Evolutionary conservation across 768 basidiomycete genomes (phyloP).

Genomic region (Trametes cinnabarina): DNA sequence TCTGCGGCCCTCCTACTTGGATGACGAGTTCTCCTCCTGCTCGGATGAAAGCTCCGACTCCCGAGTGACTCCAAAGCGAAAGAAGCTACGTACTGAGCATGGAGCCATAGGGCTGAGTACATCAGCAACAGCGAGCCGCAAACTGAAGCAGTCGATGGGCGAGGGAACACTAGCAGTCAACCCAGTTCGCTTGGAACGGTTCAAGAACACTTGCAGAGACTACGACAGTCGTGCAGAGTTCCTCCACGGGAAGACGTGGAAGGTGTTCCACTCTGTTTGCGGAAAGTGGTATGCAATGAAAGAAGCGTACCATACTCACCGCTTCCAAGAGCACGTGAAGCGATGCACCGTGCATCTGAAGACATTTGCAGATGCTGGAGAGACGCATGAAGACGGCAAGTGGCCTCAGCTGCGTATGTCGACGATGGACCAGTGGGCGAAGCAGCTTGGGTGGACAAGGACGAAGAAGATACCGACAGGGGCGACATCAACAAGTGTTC

Average conservation of each 20-base stretch:
- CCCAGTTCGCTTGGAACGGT: neutral
- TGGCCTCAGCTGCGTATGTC: too few relatives aligned
- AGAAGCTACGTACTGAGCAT: neutral
- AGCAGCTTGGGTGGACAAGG: too few relatives aligned
- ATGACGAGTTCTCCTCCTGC: too few relatives aligned
- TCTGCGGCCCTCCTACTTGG: too few relatives aligned
- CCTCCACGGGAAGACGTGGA: constrained; percentile 1
- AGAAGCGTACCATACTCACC: neutral
- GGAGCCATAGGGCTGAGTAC: neutral
- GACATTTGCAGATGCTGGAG: too few relatives aligned
- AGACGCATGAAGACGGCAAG: too few relatives aligned
- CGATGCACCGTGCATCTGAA: too few relatives aligned
- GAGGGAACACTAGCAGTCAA: neutral
- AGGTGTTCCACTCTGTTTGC: constrained; percentile 12
- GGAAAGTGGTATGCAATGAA: constrained; percentile 7
- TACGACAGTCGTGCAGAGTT: neutral
- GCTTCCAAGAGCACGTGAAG: neutral
- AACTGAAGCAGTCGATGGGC: neutral
- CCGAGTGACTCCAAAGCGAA: too few relatives aligned
- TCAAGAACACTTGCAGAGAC: neutral
- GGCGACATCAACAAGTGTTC: too few relatives aligned
- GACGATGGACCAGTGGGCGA: too few relatives aligned
- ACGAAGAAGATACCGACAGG: too few relatives aligned
- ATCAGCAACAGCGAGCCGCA: neutral
- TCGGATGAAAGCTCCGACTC: too few relatives aligned